Conservation (phyloP, 192 early-diverging fungal species). For the Rhizophagus sp. region DNA sequence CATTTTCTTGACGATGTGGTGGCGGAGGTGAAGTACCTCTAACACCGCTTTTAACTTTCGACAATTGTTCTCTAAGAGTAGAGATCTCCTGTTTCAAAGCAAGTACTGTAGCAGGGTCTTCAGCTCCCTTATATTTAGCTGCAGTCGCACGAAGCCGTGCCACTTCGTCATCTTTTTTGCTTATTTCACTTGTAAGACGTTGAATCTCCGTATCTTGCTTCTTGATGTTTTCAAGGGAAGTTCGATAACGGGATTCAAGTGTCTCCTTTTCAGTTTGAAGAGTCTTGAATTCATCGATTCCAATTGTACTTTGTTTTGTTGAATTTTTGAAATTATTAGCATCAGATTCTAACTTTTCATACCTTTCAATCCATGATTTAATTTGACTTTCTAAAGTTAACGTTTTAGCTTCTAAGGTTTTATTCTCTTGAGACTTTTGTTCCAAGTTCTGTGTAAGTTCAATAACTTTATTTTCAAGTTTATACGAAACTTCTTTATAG, state of each 20-base stretch:
- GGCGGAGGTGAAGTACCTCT: constrained; percentile 31
- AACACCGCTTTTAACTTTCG: constrained; percentile 57
- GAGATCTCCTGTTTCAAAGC: constrained; percentile 74
- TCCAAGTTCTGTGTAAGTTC: constrained; percentile 84
- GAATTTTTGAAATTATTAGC: constrained; percentile 52
- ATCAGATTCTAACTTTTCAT: constrained; percentile 62
- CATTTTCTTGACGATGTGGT: constrained; percentile 33
- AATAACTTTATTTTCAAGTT: constrained; percentile 95
- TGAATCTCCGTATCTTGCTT: constrained; percentile 65
- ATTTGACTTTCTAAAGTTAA: constrained; percentile 65
- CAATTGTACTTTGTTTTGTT: constrained; percentile 58
- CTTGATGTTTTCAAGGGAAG: constrained; percentile 56
- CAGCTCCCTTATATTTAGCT: constrained; percentile 50
- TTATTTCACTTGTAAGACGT: constrained; percentile 54
- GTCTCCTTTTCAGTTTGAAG: constrained; percentile 59
- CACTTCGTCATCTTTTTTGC: constrained; percentile 65
- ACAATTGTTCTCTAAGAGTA: constrained; percentile 68
- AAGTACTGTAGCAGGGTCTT: constrained; percentile 62
- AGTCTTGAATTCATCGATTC: constrained; percentile 58
- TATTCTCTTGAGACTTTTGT: constrained; percentile 70
- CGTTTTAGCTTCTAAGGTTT: constrained; percentile 55
- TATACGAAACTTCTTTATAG: constrained; percentile 91
- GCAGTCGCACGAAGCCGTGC: constrained; percentile 54
- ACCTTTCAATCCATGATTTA: constrained; percentile 69
- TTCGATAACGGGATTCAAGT: constrained; percentile 62